Evolutionary conservation across 495 filamentous ascomycete species (phyloP), one percentile per base, ranked within the genome.

Genomic region (Antarctomyces pellizariae): DNA sequence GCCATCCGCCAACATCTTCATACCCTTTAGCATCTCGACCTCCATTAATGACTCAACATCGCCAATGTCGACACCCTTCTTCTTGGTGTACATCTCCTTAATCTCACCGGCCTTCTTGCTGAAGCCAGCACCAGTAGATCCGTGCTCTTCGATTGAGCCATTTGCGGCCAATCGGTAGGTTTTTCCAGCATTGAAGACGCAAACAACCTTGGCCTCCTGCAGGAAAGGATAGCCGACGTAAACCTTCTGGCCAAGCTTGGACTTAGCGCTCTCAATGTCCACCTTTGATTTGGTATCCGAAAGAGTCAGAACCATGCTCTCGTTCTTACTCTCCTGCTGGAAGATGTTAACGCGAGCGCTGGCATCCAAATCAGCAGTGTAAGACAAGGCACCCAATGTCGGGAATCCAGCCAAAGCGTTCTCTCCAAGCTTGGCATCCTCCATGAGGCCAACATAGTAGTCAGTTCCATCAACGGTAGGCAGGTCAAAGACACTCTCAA

Each of bases 271-370:
- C 36, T 74, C 69, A 18, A 71, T 56, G 36, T 60, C 75, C 21
- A 72, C 70, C 12, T 70, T 63, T 33, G 52, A 52, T 28, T 78
- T 79, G 11, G 73, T 62, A 30, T 84, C 72, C 19, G 71, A 47
- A 16, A 95, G 50, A 7, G 75, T 90, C 32, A 95, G 59, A 8
- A 93, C 64, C 76, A 93, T 89, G 42, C 82, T 95, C 55, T 93
- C 78, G 38, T 95, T 93, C 28, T 83, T 71, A 42, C 79, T 91
- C 23, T 93, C 84, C 35, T 89, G 80, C 44, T 90, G 78, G 53
- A 99, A 99, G n/a, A 99, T 76, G 35, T 65, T 79, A 24, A 99
- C 79, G n/a, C n/a, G n/a, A 7, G 78, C 78, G 45, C 92, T 83
- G 50, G 86, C 92, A 5, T 64, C 82, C 26, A 92, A 59, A 18